Base-by-base conservation (phyloP, 2,329 filamentous ascomycete species). In the Colletotrichum orchidophilum region DNA sequence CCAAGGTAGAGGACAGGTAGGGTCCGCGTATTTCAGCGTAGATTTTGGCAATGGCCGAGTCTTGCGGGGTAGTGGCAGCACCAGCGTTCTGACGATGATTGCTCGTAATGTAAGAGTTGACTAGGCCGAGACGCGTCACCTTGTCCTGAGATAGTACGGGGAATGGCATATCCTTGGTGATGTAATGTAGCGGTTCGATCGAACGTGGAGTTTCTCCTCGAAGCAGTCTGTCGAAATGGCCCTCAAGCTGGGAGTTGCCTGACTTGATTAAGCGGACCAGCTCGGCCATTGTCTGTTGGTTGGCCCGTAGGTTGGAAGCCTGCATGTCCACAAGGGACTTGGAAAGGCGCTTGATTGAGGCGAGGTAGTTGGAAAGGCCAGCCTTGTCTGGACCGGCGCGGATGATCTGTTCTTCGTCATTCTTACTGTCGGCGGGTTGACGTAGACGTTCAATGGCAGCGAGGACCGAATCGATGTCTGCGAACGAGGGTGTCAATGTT, bases 391-490 rank as follows among this genome's bases (percentile, higher is more conserved):
- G 95, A n/a, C 94, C 95, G 74, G 91, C 90, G 64, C 94, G 91
- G 77, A 99, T 95, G 73, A 98, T 95, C 65, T 92, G 91, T 81
- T 99, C 96, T 81, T 99, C 96, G 73, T 93, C 91, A 75, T 93
- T 94, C 78, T 96, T 96, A 79, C 95, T 94, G 80, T 98, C 95
- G 72, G 95, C 91, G n/a, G 96, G 96, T 77, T 97, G 93, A 75
- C 94, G 92, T 50, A 98, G 87, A 73, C 92, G 91, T 73, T 97
- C 95, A 75, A 99, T 98, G 21, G 95, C 94, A 73, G 92, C 88
- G 70, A 97, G 90, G 42, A 98, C 91, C 73, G 90, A 88, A 78
- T 98, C 95, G 76, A 98, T 93, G 79, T 99, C 92, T 94, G 76
- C 42, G 27, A 46, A 26, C 46, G 26, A 29, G 49, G 15, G 52